phyloP scores from a whole-genome alignment of 116 monocot genomes.

The Dioscorea cayenensis region DNA sequence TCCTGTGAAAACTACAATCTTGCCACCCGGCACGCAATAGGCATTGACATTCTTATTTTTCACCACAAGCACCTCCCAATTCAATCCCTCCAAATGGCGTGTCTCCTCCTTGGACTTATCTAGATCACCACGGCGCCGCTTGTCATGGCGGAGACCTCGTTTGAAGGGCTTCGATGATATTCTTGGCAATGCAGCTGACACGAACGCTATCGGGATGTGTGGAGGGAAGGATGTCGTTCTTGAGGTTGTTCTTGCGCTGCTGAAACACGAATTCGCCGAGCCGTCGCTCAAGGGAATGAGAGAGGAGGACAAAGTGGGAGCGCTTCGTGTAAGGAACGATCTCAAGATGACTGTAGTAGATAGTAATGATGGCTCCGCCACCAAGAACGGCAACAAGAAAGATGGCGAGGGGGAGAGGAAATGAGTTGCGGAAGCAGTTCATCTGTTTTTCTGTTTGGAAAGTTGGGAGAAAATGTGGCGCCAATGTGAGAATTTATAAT shows the following conservation, averaged over 20 bases:
- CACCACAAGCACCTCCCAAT: constrained; percentile 95
- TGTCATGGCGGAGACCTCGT: constrained; percentile 39
- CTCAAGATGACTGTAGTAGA: constrained; percentile 78
- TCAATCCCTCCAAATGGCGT: constrained; percentile 54
- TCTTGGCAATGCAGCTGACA: constrained; percentile 56
- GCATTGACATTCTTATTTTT: constrained; percentile 70
- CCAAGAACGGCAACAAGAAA: constrained; percentile 25
- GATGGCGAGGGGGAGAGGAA: constrained; percentile 24
- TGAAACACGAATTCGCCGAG: constrained; percentile 74
- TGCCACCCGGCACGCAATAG: constrained; percentile 79
- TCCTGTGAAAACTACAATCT: constrained; percentile 88
- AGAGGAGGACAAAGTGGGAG: constrained; percentile 26
- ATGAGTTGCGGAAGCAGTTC: background rate
- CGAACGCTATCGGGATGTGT: constrained; percentile 83
- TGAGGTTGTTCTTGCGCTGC: constrained; percentile 43
- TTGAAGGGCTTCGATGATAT: constrained; percentile 58
- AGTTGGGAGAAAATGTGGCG: no score
- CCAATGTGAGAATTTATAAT: no score
- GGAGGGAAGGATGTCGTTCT: constrained; percentile 55
- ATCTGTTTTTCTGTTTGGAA: no score
- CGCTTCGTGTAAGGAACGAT: constrained; percentile 49
- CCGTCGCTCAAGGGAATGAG: constrained; percentile 55
- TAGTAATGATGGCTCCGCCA: constrained; percentile 21
- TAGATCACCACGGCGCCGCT: constrained; percentile 17
- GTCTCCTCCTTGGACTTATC: constrained; percentile 4